Evolutionary conservation across 495 filamentous ascomycete genomes (phyloP), one percentile per base, ranked within the genome.

Genomic region (Eremomyces bilateralis): DNA sequence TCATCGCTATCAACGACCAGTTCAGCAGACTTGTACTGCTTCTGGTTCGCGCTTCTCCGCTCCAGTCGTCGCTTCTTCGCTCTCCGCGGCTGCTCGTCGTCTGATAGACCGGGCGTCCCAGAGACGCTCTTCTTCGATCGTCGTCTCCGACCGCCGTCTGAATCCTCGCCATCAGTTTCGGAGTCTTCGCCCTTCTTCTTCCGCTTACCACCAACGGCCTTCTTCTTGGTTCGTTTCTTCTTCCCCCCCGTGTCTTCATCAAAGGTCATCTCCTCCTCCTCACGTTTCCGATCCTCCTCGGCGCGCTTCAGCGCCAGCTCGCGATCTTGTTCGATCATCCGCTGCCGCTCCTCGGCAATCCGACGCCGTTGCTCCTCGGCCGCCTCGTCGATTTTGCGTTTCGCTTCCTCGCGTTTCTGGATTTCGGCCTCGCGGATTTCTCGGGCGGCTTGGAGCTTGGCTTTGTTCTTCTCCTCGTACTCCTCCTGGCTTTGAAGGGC

Each of bases 401-500:
- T 62, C 43, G 70, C 69, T 43, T 80, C 80, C 51, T 90, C 81
- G 4, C 78, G 71, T 21, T 63, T 64, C 27, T 62, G 64, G 2
- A 79, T 57, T 38, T 88, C 84, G 8, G 70, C 78, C 39, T 94
- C 75, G 16, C 85, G 74, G 22, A 62, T 58, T 45, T 73, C 68
- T 3, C 76, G 65, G 1, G 85, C 84, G 21, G 76, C 65, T 30
- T 71, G 65, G 1, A 93, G 63, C 45, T 84, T 80, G 31, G 73
- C 67, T 25, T 81, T 80, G 48, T 94, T 94, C 61, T 78, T 80
- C 38, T 83, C 76, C 48, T 97, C 90, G 50, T 91, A 95, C 43
- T 90, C 83, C 32, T 66, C 71, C 53, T 95, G 88, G 38, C 61
- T 71, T 42, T 82, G 73, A 20, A 85, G 64, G 0, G 79, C 73